Conservation (phyloP, 768 basidiomycete genomes). For the Boletus sensibilis region DNA sequence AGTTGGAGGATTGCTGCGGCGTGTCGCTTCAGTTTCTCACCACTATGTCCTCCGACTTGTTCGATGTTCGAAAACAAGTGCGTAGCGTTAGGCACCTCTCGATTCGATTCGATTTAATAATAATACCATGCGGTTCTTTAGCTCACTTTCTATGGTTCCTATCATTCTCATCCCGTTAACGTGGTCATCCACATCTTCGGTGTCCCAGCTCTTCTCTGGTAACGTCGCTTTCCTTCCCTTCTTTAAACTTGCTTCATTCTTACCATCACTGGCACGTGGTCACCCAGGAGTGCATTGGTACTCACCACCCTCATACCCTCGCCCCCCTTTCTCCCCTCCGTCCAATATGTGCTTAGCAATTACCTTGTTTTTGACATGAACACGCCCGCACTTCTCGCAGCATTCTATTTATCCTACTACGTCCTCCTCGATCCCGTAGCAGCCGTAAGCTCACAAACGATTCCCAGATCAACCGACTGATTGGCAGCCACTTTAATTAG, state of each 20-base stretch:
- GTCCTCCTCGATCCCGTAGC: constrained; percentile 76
- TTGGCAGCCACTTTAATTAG: constrained; percentile 42
- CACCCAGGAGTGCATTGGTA: constrained; percentile 59
- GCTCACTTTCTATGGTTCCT: constrained; percentile 92
- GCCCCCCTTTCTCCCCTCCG: constrained; percentile 52
- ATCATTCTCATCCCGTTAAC: constrained; percentile 83
- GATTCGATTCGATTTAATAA: constrained; percentile 12
- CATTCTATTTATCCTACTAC: constrained; percentile 73
- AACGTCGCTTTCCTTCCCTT: constrained; percentile 19
- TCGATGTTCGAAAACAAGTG: constrained; percentile 75
- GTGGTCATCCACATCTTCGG: constrained; percentile 82
- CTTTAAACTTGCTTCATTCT: constrained; percentile 5
- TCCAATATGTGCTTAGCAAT: constrained; percentile 53
- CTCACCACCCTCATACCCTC: constrained; percentile 49
- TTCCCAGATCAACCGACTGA: constrained; percentile 5
- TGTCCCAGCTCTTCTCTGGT: constrained; percentile 86
- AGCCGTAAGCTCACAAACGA: constrained; percentile 57
- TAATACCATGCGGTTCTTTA: constrained; percentile 31
- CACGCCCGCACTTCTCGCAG: constrained; percentile 55
- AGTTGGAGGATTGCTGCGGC: too few species aligned
- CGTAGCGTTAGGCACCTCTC: constrained; percentile 3
- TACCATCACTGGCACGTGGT: constrained; percentile 3
- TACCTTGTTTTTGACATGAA: constrained; percentile 73
- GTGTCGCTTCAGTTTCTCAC: too few species aligned
- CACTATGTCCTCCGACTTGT: constrained; percentile 43